phyloP scores from a whole-genome alignment of 352 stramenopile species.

The Chloridella minuta region DNA sequence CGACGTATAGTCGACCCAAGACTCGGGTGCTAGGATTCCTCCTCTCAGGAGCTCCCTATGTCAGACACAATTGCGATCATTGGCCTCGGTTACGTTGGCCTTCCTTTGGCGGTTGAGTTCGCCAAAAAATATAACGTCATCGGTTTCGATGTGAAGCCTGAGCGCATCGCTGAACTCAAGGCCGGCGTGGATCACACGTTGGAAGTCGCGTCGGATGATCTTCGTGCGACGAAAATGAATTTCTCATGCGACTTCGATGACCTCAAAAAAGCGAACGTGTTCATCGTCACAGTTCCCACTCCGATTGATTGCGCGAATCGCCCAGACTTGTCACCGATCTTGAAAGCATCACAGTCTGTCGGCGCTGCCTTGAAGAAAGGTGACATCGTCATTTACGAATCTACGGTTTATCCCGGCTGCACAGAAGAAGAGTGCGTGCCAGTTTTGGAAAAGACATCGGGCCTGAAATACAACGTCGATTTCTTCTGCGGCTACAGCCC shows the following conservation, averaged over 20 bases:
- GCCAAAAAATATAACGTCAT: constrained; percentile 15
- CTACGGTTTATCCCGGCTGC: constrained; percentile 13
- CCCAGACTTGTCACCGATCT: constrained; percentile 14
- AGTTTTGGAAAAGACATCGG: constrained; percentile 15
- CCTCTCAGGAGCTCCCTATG: too few relatives aligned
- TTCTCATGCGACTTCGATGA: constrained; percentile 15
- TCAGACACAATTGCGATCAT: constrained; percentile 14
- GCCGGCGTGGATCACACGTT: constrained; percentile 13
- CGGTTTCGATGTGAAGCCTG: constrained; percentile 16
- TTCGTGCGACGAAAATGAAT: neutral
- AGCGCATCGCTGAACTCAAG: constrained; percentile 9
- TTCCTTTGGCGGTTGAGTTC: constrained; percentile 17
- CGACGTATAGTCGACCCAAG: too few relatives aligned
- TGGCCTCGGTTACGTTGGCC: constrained; percentile 15
- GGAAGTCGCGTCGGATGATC: constrained; percentile 13
- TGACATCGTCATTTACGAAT: constrained; percentile 16
- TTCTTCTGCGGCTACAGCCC: constrained; percentile 12
- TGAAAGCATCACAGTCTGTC: constrained; percentile 8
- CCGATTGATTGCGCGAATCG: constrained; percentile 14
- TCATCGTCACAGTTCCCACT: constrained; percentile 15
- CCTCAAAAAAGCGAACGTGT: constrained; percentile 13
- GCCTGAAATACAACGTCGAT: constrained; percentile 15
- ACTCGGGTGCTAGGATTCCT: too few relatives aligned
- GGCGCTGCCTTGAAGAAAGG: constrained; percentile 13
- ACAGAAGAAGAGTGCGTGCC: constrained; percentile 14